Evolutionary conservation across 805 yeast species (phyloP).

Genomic region (Starmerella cellae): DNA sequence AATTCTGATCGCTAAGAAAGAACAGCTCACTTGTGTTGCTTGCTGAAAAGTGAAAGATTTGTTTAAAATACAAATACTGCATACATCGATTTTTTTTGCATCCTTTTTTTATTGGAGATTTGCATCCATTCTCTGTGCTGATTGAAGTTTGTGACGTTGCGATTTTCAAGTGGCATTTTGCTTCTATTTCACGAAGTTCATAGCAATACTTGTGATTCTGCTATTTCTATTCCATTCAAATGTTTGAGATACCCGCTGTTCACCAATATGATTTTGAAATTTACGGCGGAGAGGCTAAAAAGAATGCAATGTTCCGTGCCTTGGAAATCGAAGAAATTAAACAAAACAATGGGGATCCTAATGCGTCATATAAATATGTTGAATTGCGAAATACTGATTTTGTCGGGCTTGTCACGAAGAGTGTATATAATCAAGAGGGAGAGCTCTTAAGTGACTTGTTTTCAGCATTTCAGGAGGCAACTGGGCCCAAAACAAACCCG

Average conservation of each 20-base stretch:
- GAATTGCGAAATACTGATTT: not conserved
- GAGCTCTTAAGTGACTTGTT: constrained; percentile 6
- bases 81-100: too few species aligned
- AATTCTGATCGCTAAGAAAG: too few species aligned
- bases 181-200: not conserved
- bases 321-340: constrained; percentile 5
- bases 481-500: not conserved
- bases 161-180: not conserved
- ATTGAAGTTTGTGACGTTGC: too few species aligned
- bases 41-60: too few species aligned
- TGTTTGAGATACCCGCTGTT: constrained; percentile 11
- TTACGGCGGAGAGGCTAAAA: not conserved
- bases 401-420: constrained; percentile 12
- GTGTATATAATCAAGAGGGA: constrained; percentile 8
- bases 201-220: not conserved
- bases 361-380: not conserved
- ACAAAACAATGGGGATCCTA: too few species aligned
- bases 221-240: not conserved
- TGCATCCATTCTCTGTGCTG: too few species aligned
- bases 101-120: too few species aligned
- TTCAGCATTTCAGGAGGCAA: constrained; percentile 1
- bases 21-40: too few species aligned
- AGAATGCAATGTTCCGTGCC: not conserved
- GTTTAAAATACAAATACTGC: too few species aligned
- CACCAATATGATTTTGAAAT: constrained; percentile 3